Percentiles rank a stretch among this genome's conserved stretches.
Conservation (phyloP, 2,329 filamentous ascomycete species). For the Neoscytalidium dimidiatum region DNA sequence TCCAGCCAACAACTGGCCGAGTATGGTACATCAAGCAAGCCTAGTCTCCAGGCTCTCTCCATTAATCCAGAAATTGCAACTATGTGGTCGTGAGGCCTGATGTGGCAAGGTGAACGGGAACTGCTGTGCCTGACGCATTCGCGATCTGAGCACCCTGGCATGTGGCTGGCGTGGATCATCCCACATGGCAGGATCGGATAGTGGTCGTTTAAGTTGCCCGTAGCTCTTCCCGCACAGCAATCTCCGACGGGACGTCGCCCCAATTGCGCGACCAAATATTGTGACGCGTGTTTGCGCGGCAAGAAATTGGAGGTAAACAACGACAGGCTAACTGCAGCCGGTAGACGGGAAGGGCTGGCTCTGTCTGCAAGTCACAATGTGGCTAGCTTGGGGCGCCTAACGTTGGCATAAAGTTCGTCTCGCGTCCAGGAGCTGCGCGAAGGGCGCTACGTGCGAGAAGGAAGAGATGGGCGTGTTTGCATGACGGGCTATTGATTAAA, state of each 20-base stretch:
- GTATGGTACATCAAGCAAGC: not conserved
- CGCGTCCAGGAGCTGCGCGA: conserved; percentile 1
- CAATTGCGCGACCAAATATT: conserved; percentile 8
- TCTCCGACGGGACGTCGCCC: conserved; percentile 10
- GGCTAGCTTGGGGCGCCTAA: not conserved
- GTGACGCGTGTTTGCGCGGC: conserved; percentile 3
- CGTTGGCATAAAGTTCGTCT: not conserved
- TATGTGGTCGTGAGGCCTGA: conserved; percentile 2
- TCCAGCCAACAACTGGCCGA: not conserved
- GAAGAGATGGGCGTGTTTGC: conserved; percentile 4
- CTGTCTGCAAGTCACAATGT: conserved; percentile 11
- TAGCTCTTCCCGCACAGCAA: conserved; percentile 17
- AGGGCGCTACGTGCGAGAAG: conserved; percentile 8
- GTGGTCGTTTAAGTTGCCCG: not conserved
- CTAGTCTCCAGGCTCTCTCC: not conserved
- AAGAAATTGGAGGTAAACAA: not conserved
- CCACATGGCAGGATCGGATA: conserved; percentile 3
- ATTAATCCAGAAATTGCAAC: not conserved
- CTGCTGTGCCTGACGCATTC: not conserved
- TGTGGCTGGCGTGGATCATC: conserved; percentile 6
- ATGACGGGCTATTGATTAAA: conserved; percentile 2
- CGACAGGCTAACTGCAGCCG: not conserved
- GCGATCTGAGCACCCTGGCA: conserved; percentile 10
- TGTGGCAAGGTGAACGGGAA: not conserved
- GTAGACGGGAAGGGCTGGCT: not conserved